These are phyloP conservation scores for Lomentospora prolificans DNA, from an alignment of 2,329 filamentous ascomycete genomes.

Conservation along the genomic window DNA sequence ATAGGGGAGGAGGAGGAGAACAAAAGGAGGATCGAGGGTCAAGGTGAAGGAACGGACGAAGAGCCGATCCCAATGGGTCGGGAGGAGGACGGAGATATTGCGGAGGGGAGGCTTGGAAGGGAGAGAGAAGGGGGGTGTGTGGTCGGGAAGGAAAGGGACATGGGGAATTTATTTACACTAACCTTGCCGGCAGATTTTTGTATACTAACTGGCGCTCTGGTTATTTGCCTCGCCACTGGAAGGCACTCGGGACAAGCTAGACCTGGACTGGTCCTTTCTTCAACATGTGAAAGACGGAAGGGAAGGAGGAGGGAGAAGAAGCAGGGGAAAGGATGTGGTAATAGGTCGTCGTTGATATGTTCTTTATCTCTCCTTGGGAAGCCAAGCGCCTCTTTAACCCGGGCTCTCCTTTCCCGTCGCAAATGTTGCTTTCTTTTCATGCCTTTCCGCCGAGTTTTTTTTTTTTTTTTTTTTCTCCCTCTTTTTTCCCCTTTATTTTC, in stretches of 20 bases:
- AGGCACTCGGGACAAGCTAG: neutral
- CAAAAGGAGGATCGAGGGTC: neutral
- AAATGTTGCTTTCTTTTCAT: neutral
- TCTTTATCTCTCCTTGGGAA: too few relatives aligned
- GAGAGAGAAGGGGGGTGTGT: neutral
- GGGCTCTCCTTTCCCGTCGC: neutral
- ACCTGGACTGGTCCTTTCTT: neutral
- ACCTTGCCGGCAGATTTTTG: neutral
- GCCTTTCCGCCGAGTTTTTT: neutral
- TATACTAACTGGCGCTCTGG: too few relatives aligned
- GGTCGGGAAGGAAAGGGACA: neutral
- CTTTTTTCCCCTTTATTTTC: neutral
- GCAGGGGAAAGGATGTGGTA: neutral
- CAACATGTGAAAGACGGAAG: neutral
- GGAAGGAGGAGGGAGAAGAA: neutral
- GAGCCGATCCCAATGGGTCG: neutral
- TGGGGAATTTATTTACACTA: constrained; percentile 1
- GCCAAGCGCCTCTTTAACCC: neutral
- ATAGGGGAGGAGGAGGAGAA: neutral
- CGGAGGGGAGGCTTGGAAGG: neutral
- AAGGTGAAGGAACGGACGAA: too few relatives aligned
- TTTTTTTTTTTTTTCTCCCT: neutral
- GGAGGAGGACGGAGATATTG: neutral
- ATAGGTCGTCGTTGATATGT: neutral
- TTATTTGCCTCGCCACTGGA: neutral